Evolutionary conservation across 768 basidiomycete species (phyloP).

Genomic region (Mycena sanguinolenta): DNA sequence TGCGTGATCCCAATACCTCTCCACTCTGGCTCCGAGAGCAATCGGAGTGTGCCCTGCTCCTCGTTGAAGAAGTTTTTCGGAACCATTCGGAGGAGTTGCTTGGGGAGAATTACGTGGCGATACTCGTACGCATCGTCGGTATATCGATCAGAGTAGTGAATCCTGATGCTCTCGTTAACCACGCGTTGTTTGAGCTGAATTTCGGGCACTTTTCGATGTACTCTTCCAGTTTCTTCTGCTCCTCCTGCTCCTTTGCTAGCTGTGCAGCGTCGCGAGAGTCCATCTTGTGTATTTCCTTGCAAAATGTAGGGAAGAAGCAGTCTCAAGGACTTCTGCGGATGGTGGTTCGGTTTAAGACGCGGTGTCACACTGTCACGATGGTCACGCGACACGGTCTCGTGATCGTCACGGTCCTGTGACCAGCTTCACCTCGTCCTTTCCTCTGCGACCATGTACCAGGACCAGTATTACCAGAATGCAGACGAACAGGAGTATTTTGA

Average conservation of each 20-base stretch:
- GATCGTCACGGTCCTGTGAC: not conserved
- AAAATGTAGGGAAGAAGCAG: not conserved
- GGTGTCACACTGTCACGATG: not conserved
- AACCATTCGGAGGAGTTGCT: slow-evolving; percentile 92
- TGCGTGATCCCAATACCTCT: slow-evolving; percentile 96
- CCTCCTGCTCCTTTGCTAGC: slow-evolving; percentile 49
- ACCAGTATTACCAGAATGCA: not conserved
- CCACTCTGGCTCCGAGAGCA: slow-evolving; percentile 93
- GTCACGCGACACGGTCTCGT: slow-evolving; percentile 2
- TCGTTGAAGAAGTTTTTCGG: slow-evolving; percentile 90
- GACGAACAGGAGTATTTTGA: slow-evolving; percentile 1
- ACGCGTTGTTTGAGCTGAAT: slow-evolving; percentile 31
- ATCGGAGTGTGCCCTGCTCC: slow-evolving; percentile 79
- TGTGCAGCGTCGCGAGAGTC: slow-evolving; percentile 19
- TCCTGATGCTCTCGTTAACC: slow-evolving; percentile 59
- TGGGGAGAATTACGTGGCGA: slow-evolving; percentile 96
- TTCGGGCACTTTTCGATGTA: slow-evolving; percentile 78
- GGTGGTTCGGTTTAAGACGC: not conserved
- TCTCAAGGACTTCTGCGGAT: not conserved
- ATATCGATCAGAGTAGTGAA: slow-evolving; percentile 93
- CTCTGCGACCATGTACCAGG: slow-evolving; percentile 5
- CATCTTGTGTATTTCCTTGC: slow-evolving; percentile 2
- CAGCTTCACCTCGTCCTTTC: not conserved
- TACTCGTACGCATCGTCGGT: slow-evolving; percentile 95
- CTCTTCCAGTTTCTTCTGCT: slow-evolving; percentile 73